These are phyloP conservation scores for Amanita molliuscula DNA, from an alignment of 768 basidiomycete species.

Conservation along the genomic window DNA sequence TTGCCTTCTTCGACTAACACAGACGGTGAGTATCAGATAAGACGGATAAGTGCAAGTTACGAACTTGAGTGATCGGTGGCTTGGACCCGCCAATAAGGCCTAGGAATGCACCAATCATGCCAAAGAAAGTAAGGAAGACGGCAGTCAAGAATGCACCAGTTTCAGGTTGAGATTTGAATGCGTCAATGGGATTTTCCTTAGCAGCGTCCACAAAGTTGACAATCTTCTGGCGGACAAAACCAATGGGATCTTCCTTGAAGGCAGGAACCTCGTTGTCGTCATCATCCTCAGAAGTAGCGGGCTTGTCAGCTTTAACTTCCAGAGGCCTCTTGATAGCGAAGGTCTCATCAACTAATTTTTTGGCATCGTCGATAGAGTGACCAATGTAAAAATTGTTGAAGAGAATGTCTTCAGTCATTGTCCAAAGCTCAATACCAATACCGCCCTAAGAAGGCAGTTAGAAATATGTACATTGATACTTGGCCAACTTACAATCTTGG, in stretches of 20 bases:
- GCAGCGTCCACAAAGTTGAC: constrained; percentile 73
- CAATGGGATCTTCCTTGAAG: constrained; percentile 68
- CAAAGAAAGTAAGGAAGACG: constrained; percentile 70
- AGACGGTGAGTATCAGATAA: constrained; percentile 2
- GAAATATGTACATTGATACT: background rate
- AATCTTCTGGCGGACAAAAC: constrained; percentile 70
- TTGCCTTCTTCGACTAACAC: constrained; percentile 28
- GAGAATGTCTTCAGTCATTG: constrained; percentile 94
- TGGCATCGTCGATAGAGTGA: constrained; percentile 80
- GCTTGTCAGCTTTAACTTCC: constrained; percentile 53
- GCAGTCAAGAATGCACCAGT: constrained; percentile 71
- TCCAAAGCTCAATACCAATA: constrained; percentile 98
- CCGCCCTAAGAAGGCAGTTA: constrained; percentile 47
- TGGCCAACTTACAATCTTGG: constrained; percentile 60
- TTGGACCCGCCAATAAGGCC: constrained; percentile 67
- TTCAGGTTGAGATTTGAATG: constrained; percentile 85
- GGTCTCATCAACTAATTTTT: constrained; percentile 75
- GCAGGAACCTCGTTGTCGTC: constrained; percentile 33
- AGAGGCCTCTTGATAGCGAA: constrained; percentile 84
- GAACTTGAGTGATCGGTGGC: constrained; percentile 62
- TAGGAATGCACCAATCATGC: constrained; percentile 73
- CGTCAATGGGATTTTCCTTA: constrained; percentile 64
- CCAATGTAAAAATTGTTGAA: constrained; percentile 94
- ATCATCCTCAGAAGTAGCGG: constrained; percentile 36
- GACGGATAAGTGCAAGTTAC: constrained; percentile 10